These are phyloP conservation scores for Macrophomina tecta DNA, from an alignment of 2,329 filamentous ascomycete species.

Conservation along the genomic window DNA sequence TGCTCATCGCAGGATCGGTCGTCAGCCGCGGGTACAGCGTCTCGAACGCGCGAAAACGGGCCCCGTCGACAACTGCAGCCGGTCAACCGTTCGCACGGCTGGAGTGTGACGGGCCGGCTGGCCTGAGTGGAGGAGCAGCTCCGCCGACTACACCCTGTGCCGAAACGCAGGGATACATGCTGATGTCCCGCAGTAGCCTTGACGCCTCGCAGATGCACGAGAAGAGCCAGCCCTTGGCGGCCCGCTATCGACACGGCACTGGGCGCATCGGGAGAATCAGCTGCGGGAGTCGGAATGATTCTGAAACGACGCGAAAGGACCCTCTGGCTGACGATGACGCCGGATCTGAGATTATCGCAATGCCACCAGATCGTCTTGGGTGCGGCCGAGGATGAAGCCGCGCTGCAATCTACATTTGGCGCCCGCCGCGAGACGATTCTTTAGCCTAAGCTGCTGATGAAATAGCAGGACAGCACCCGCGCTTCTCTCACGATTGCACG, in stretches of 20 bases:
- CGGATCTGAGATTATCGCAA: constrained; percentile 15
- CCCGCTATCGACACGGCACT: constrained; percentile 21
- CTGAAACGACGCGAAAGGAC: constrained; percentile 24
- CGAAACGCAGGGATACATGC: constrained; percentile 25
- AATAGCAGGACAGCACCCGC: constrained; percentile 8
- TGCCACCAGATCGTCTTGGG: background rate
- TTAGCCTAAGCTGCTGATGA: constrained; percentile 18
- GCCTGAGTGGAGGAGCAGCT: constrained; percentile 11
- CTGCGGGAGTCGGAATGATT: constrained; percentile 27
- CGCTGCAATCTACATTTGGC: constrained; percentile 17
- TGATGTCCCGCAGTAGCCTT: constrained; percentile 26
- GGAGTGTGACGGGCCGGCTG: constrained; percentile 17
- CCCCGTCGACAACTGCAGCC: constrained; percentile 10
- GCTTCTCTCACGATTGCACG: background rate
- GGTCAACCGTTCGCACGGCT: constrained; percentile 19
- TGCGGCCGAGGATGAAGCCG: constrained; percentile 1
- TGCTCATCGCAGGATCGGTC: constrained; percentile 19
- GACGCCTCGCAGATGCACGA: constrained; percentile 24
- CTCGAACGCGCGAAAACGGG: constrained; percentile 21
- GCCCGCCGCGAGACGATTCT: constrained; percentile 12
- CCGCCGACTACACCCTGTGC: constrained; percentile 14
- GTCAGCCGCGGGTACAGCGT: constrained; percentile 19
- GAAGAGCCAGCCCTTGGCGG: constrained; percentile 19
- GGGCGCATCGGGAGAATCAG: constrained; percentile 23
- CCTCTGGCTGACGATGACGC: constrained; percentile 11